These are phyloP conservation scores for Ascocoryne sarcoides DNA, from an alignment of 2,329 filamentous ascomycete genomes.

Conservation along the genomic window DNA sequence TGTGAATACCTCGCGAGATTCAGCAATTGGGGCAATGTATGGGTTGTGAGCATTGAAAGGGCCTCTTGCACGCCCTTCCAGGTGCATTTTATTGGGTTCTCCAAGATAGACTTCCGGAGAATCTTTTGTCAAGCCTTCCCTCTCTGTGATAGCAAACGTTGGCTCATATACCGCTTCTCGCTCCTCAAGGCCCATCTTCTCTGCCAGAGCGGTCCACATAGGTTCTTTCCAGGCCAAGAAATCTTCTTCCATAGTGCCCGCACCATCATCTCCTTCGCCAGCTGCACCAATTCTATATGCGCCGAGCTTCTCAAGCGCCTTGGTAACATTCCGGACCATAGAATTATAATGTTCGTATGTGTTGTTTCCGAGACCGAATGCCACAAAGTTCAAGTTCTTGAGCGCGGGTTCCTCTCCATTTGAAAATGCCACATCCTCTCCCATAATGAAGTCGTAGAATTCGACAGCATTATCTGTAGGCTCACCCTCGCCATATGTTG, in stretches of 20 bases:
- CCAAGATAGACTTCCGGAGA: constrained; percentile 83
- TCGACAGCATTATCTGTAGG: constrained; percentile 98
- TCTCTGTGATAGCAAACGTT: constrained; percentile 73
- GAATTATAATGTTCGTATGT: constrained; percentile 99
- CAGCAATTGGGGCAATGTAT: constrained; percentile 85
- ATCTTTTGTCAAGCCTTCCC: constrained; percentile 63
- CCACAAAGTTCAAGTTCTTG: constrained; percentile 79
- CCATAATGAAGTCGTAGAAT: constrained; percentile 92
- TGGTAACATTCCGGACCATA: constrained; percentile 89
- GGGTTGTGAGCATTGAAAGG: constrained; percentile 96
- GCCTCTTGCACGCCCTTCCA: constrained; percentile 73
- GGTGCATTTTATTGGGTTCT: constrained; percentile 92
- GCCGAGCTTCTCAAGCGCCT: constrained; percentile 71
- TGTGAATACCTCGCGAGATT: constrained; percentile 85
- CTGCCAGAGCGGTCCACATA: constrained; percentile 84
- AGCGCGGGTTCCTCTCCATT: constrained; percentile 67
- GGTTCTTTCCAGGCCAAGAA: constrained; percentile 99
- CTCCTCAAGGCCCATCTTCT: constrained; percentile 83
- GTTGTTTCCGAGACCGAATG: constrained; percentile 96
- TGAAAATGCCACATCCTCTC: constrained; percentile 74
- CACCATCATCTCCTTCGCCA: constrained; percentile 94
- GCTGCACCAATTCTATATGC: constrained; percentile 77
- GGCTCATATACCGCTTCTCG: constrained; percentile 95
- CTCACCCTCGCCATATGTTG: constrained; percentile 96
- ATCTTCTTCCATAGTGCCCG: constrained; percentile 99